Evolutionary conservation across 2,329 filamentous ascomycete genomes (phyloP), one percentile per base, ranked within the genome.

Genomic region (Penicillium sp.): DNA sequence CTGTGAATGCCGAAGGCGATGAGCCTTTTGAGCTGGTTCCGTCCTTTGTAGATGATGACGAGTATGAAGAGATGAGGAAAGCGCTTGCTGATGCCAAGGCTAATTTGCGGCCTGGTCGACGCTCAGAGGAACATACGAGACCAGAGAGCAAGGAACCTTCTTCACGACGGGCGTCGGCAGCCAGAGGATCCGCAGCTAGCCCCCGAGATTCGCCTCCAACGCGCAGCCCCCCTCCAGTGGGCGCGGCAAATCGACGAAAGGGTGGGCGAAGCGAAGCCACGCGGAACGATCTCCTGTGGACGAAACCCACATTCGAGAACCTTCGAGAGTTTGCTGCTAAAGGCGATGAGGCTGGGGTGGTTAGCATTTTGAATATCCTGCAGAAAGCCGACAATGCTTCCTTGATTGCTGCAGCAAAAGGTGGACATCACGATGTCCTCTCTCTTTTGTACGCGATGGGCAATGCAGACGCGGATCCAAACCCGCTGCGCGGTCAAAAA

Each of bases 1-100:
- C 91, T 63, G 87, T 91, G 44, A 97, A 97, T 69, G 87, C 90
- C n/a, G 88, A 91, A 66, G 94, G 94, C 5, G 88, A 96, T 69
- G 91, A 96, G 67, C 93, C 94, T 0, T 83, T 96, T 31, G 92
- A 97, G 63, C 83, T 94, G 54, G 84, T 97, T 11, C 85, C 84
- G 31, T 82, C 87, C 9, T 87, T 92, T 40, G 78, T 85, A 9
- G 89, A 95, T 3, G 87, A 65, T 25, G 63, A 66, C 22, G 63
- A 94, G 58, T 87, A 85, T n/a, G 83, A 86, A 16, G 89, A 91
- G 57, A 94, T 97, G 38, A 86, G 90, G 52, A 82, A 79, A 14
- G 82, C 85, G 4, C 77, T 94, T 26, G 80, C 85, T 35, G 86
- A 87, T 38, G 82, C 85, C n/a, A 82, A 81, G 59, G 80, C 82